Evolutionary conservation across 148 eudicot genomes (phyloP), one percentile per base, ranked within the genome.

Genomic region (Cornus kousa): DNA sequence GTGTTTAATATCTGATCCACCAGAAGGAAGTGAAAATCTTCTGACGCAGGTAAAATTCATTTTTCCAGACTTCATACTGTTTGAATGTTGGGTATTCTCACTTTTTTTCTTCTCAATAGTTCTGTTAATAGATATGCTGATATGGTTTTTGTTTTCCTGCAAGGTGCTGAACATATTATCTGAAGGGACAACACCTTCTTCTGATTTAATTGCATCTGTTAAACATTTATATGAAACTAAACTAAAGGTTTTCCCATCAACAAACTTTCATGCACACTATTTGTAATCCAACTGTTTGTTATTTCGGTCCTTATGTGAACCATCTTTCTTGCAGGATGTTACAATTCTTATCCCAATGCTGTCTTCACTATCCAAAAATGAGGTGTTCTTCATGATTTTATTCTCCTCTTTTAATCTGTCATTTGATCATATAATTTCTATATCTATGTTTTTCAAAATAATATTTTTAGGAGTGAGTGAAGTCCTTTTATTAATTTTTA

Each of bases 201-300:
- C 88, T 87, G 94, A 92, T 80, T 86, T 94, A 77, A 88, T 97
- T 74, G 83, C 87, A 66, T 89, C 89, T 17, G 98, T 97, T 69
- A 97, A 90, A 81, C 94, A 84, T 78, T 81, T 97, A 78, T 94
- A 97, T 74, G 98, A 97, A 81, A 97, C 96, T 57, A 97, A 87
- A 81, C 80, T 93, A 76, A 92, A 94, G 98, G 98, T 94, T 83
- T 62, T 77, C 77, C 28, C 3, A 40, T 74, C 64, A 68, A 46
- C 80, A 24, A 32, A 70, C 17, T 76, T 73, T 35, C 67, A 32
- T 72, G 32, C 68, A 81, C 46, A 70, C 31, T 78, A 16, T 39
- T 65, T 70, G 20, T 55, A 50, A 31, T 24, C 48, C 8, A 14
- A 35, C 69, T 62, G 43, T 31, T 64, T 81, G 22, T 59, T 77